Evolutionary conservation across 768 basidiomycete species (phyloP).

Genomic region (Pulveroboletus sp.): DNA sequence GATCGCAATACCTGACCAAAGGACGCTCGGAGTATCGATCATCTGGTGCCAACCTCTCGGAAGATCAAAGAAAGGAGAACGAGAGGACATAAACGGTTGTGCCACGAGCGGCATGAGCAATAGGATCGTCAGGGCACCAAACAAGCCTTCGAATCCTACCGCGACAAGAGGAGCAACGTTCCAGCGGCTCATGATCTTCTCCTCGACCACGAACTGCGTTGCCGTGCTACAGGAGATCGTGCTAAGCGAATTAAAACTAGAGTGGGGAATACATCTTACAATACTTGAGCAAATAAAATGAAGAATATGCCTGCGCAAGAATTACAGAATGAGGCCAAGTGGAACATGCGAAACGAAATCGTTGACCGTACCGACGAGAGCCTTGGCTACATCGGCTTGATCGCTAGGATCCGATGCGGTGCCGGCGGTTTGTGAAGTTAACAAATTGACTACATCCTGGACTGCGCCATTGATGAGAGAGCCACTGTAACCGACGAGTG

Average conservation of each 20-base stretch:
- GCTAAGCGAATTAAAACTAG: not conserved
- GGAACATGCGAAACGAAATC: constrained; percentile 10
- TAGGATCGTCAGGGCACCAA: constrained; percentile 78
- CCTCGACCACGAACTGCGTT: constrained; percentile 91
- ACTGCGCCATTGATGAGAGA: constrained; percentile 77
- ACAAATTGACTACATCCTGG: constrained; percentile 38
- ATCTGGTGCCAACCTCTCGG: constrained; percentile 88
- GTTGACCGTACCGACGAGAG: constrained; percentile 56
- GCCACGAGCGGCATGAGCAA: constrained; percentile 78
- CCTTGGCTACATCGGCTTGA: constrained; percentile 60
- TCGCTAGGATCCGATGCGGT: constrained; percentile 44
- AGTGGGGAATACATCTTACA: constrained; percentile 47
- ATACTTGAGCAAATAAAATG: constrained; percentile 90
- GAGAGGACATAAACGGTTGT: constrained; percentile 56
- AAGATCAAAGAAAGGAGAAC: constrained; percentile 79
- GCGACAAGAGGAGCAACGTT: constrained; percentile 85
- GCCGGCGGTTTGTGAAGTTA: constrained; percentile 18
- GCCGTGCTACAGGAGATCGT: constrained; percentile 58
- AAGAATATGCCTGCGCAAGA: constrained; percentile 70
- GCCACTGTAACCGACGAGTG: constrained; percentile 82
- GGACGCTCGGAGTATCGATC: constrained; percentile 67
- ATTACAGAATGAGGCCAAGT: constrained; percentile 14
- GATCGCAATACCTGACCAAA: constrained; percentile 65
- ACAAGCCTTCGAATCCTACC: constrained; percentile 92
- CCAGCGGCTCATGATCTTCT: constrained; percentile 90